A percentile compares a stretch with the other conserved stretches of the same genome.
These are phyloP conservation scores for Graphilbum ipis-grandicollis DNA, from an alignment of 2,329 filamentous ascomycete species.

Conservation along the genomic window DNA sequence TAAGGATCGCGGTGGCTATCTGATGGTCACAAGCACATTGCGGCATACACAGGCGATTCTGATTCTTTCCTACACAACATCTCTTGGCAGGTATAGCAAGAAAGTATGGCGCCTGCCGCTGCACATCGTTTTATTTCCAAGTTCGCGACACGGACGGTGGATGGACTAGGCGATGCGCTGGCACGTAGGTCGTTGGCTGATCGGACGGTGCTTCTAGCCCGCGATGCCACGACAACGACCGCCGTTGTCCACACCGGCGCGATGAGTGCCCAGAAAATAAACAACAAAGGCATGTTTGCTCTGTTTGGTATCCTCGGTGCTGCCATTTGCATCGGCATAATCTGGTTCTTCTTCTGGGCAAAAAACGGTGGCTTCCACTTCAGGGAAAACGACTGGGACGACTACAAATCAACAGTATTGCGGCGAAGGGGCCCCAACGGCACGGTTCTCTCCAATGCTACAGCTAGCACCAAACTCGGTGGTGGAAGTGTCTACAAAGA, in stretches of 20 bases:
- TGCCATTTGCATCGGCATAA: conserved; percentile 52
- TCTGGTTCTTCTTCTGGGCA: conserved; percentile 99
- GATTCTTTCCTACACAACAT: too few relatives aligned
- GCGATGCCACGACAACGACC: conserved; percentile 17
- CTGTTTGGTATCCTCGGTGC: conserved; percentile 74
- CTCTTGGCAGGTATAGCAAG: conserved; percentile 1
- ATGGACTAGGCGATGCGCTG: conserved; percentile 10
- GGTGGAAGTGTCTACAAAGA: conserved; percentile 74
- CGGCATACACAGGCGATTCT: background rate
- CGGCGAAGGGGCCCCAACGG: conserved; percentile 81
- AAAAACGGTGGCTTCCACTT: conserved; percentile 91
- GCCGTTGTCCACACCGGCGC: conserved; percentile 20
- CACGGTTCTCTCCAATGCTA: conserved; percentile 67
- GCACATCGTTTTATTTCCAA: conserved; percentile 8
- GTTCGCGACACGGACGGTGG: conserved; percentile 6
- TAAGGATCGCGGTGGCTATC: too few relatives aligned
- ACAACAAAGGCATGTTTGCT: conserved; percentile 59
- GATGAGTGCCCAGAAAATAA: conserved; percentile 37
- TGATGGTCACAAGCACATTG: too few relatives aligned
- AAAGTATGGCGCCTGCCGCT: conserved; percentile 27
- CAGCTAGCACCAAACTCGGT: conserved; percentile 67
- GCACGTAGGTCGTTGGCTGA: conserved; percentile 25
- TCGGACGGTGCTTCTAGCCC: conserved; percentile 22
- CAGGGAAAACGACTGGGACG: conserved; percentile 79
- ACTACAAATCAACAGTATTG: conserved; percentile 91